Evolutionary conservation across 768 basidiomycete genomes (phyloP), one percentile per base, ranked within the genome.

Genomic region (Amanita phalloides): DNA sequence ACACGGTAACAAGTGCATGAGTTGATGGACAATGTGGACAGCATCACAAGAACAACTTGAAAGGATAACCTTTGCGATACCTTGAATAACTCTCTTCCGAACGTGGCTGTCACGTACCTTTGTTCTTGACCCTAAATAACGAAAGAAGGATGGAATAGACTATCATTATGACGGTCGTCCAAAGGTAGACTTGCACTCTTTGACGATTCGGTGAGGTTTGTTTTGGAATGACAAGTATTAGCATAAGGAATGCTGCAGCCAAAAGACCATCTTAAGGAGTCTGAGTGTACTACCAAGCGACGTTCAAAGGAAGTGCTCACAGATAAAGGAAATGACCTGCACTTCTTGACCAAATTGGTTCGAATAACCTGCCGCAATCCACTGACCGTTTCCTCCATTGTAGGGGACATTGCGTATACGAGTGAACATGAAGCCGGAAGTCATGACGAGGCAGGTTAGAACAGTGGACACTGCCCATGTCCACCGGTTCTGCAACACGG

Each of bases 401-500:
- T 79, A 91, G 2, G 91, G 93, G 44, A 76, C 75, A 30, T 75
- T 76, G 55, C 95, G 84, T 59, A 99, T 99, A 56, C 85, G 86
- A 53, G 87, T 88, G 70, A 95, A 99, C 96, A 99, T 99, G 72
- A 82, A 87, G 6, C 96, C 96, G 7, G 86, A 82, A 20, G 83
- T 94, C 84, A 97, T 95, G 59, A 90, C 68, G 17, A 90, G 84
- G 7, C 81, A 76, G 25, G 79, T 63, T 37, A 84, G 51, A 26
- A 82, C 77, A 37, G 73, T 74, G n/a, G 63, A 64, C 21, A 71
- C 60, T 5, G 86, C 87, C 89, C 90, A 92, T 2, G 77, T 68
- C 87, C 87, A 90, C 56, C 84, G 82, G 57, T 73, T 86, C 55
- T 75, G 66, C 26, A 93, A 64, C 50, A 89, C 67, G 26, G 86